phyloP scores from a whole-genome alignment of 495 filamentous ascomycete genomes.

The Stereocaulon alpinum region DNA sequence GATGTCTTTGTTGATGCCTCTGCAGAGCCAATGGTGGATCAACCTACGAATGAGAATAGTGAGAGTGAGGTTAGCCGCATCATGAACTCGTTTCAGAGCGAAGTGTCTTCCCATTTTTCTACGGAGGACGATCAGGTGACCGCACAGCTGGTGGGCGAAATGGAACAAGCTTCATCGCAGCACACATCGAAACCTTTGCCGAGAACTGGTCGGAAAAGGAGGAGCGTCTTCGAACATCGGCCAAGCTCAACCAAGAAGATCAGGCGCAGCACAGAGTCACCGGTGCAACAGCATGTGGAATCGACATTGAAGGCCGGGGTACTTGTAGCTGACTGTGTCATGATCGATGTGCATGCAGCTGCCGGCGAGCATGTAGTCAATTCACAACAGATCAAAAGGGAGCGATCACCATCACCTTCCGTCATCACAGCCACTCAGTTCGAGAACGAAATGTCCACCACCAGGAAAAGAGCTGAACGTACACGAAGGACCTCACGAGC shows the following conservation, averaged over 20 bases:
- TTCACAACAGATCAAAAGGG: conserved; percentile 12
- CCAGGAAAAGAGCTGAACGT: background rate
- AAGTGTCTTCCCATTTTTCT: background rate
- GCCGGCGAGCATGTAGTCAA: background rate
- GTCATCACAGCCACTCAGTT: conserved; percentile 1
- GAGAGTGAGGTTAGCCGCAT: background rate
- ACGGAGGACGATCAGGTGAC: conserved; percentile 18
- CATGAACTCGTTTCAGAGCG: conserved; percentile 3
- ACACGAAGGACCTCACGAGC: background rate
- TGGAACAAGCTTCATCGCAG: conserved; percentile 22
- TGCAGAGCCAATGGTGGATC: conserved; percentile 5
- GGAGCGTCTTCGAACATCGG: background rate
- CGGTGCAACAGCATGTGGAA: background rate
- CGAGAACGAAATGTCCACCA: conserved; percentile 1
- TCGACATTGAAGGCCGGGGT: background rate
- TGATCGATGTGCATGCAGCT: conserved; percentile 11
- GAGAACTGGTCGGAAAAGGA: conserved; percentile 10
- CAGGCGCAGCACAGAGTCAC: background rate
- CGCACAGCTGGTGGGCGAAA: conserved; percentile 19
- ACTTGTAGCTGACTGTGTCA: conserved; percentile 16
- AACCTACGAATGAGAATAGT: background rate
- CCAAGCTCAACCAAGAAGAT: conserved; percentile 9
- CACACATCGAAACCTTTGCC: background rate
- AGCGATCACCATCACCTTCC: conserved; percentile 11
- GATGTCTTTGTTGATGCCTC: conserved; percentile 18